Evolutionary conservation across 2,329 filamentous ascomycete species (phyloP).

Genomic region (Trematosphaeria pertusa): DNA sequence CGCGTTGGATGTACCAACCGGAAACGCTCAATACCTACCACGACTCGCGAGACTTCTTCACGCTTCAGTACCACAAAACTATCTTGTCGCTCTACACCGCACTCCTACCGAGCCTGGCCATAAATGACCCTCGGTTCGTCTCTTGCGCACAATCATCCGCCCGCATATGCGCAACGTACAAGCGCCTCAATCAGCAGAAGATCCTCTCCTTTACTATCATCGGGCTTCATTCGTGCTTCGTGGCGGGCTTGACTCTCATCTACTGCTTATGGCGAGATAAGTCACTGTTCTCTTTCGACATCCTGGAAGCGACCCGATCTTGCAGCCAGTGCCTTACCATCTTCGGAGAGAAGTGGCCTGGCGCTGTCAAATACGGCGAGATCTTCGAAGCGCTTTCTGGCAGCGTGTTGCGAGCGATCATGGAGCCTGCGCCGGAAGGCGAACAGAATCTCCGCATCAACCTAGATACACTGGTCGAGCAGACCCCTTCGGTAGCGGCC

Average conservation of each 20-base stretch:
- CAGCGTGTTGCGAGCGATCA: slow-evolving; percentile 24
- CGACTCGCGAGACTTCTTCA: slow-evolving; percentile 34
- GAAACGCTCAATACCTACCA: slow-evolving; percentile 26
- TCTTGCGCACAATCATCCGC: slow-evolving; percentile 33
- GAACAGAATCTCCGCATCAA: slow-evolving; percentile 12
- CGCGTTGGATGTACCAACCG: slow-evolving; percentile 37
- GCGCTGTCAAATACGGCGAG: slow-evolving; percentile 35
- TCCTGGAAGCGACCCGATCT: slow-evolving; percentile 32
- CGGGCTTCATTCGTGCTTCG: slow-evolving; percentile 34
- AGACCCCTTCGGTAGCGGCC: not conserved
- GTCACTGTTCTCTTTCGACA: slow-evolving; percentile 31
- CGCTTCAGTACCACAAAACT: slow-evolving; percentile 36
- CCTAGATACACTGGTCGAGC: slow-evolving; percentile 12
- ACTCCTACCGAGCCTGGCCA: slow-evolving; percentile 26
- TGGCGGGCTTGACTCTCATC: slow-evolving; percentile 32
- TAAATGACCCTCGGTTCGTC: slow-evolving; percentile 26
- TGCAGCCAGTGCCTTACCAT: slow-evolving; percentile 35
- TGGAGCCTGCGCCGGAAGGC: slow-evolving; percentile 13
- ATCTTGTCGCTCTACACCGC: slow-evolving; percentile 33
- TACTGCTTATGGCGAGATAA: slow-evolving; percentile 37
- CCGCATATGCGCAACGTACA: slow-evolving; percentile 32
- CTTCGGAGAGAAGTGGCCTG: slow-evolving; percentile 36
- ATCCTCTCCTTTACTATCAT: slow-evolving; percentile 37
- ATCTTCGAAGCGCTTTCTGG: slow-evolving; percentile 34
- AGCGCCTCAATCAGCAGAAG: slow-evolving; percentile 31